phyloP scores from a whole-genome alignment of 441 rosid species.

The Pelargonium cotyledonis region DNA sequence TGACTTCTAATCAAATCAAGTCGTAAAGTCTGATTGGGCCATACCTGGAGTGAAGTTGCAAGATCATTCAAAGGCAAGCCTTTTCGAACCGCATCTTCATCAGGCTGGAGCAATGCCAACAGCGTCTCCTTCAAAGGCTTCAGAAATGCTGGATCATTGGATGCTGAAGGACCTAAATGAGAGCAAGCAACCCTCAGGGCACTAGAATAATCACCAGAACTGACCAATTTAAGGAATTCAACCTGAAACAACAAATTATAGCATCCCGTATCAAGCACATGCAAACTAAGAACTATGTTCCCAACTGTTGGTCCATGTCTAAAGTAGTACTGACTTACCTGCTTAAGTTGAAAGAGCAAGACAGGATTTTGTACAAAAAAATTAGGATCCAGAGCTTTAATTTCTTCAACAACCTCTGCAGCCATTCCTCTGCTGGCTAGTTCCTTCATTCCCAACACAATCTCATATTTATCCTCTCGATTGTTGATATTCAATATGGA shows the following conservation, averaged over 20 bases:
- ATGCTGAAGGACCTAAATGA: conserved; percentile 85
- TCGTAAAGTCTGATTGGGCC: neutral
- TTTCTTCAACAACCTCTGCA: conserved; percentile 69
- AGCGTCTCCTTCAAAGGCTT: conserved; percentile 88
- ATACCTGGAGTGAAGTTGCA: conserved; percentile 83
- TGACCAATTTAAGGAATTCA: conserved; percentile 78
- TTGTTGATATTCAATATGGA: conserved; percentile 17
- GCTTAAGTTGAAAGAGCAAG: conserved; percentile 80
- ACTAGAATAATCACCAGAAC: conserved; percentile 62
- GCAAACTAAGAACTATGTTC: neutral
- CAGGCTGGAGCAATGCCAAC: conserved; percentile 61
- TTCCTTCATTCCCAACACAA: conserved; percentile 70
- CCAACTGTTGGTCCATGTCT: neutral
- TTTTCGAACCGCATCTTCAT: conserved; percentile 44
- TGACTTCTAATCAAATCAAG: neutral
- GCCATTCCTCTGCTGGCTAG: conserved; percentile 79
- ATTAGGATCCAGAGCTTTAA: conserved; percentile 60
- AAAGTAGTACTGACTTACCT: conserved; percentile 35
- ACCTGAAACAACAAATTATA: conserved; percentile 36
- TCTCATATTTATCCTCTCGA: conserved; percentile 55
- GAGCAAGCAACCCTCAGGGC: conserved; percentile 75
- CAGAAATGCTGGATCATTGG: conserved; percentile 52
- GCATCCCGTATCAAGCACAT: neutral
- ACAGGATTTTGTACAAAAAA: conserved; percentile 60
- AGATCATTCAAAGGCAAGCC: conserved; percentile 66